Evolutionary conservation across 805 yeast genomes (phyloP), one percentile per base, ranked within the genome.

Genomic region (Dipodascus albidus): DNA sequence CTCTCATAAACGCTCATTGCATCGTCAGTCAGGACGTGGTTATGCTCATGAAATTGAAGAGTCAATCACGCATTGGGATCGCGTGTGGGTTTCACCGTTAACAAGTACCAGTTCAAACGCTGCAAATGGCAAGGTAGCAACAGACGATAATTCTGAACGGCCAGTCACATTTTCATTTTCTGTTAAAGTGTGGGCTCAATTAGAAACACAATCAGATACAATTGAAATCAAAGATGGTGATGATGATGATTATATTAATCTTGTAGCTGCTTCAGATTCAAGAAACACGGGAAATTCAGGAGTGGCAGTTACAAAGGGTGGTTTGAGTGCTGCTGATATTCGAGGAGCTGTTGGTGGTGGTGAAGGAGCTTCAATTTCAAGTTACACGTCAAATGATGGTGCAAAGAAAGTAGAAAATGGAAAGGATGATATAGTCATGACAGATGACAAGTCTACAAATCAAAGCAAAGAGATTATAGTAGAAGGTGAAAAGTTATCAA

Each of bases 341-440:
- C 70, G 81, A 60, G 82, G 79, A 11, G 82, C 82, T 3, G 81
- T 76, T 3, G 79, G 78, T 6, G 74, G 70, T 20, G 77, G 71
- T 50, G 66, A 77, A 1, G 73, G 74, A 57, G 75, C 78, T 2
- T 78, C 80, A 2, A 67, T 76, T 19, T 55, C 60, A n/a, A 52
- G 54, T 49, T 33, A 53, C 23, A 47, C 49, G 9, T 38, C 44
- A 14, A 38, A 38, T 14, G 44, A 38, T 38, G 44, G 44, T n/a
- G n/a, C 9, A 38, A 38, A 38, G 20, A 19, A 4, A 6, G 38
- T 15, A 9, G 38, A 31, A 31, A 15, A 31, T 9, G 17, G 6
- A 14, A 38, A 38, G 20, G 44, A 38, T 38, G 44, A 38, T 17
- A 38, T 15, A 31, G 15, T 31, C 9, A 31, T 31, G 38, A 31